Base-by-base conservation (phyloP, 305 asterid genomes). In the Nicotiana rustica region DNA sequence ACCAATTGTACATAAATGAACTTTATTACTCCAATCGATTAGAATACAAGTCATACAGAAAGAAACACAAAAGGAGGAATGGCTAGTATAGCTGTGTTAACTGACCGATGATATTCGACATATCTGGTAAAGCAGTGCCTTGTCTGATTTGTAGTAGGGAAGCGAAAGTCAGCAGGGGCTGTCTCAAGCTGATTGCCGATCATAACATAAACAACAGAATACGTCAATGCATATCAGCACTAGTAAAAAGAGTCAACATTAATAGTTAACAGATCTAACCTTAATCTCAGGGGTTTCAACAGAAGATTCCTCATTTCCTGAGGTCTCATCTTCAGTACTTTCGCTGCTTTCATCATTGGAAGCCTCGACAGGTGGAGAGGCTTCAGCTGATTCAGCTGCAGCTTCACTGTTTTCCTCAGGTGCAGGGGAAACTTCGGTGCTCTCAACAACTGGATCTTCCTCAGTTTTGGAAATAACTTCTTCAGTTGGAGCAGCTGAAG, bases 51-150 rank as follows among this genome's bases (percentile, higher is more conserved):
- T 21, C 12, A 31, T 7, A 49, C 31, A 14, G 44, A 29, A 56
- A 81, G 44, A 68, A 55, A 19, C 21, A 35, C 21, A 81, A 38
- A 41, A 80, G 31, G 41, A 65, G 38, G 15, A 14, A 80, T 35
- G 21, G 38, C 69, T 35, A 49, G 57, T 31, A 15, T 31, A 38
- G 21, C 41, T 57, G 14, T 67, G 59, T 31, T 29, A 81, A 44
- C 94, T 81, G 85, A 94, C 98, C 98, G 91, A 86, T 96, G 98
- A 89, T 90, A 96, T 83, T 94, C 99, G 3, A 96, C 88, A 84
- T 96, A 96, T 85, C 98, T 89, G 80, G 99, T 94, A 88, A 96
- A 96, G 94, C 99, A 96, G 84, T 96, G 99, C 87, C 99, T 92
- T 31, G 97, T 88, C 91, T 96, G 98, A 88, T 96, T 96, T 64